Evolutionary conservation across 2,329 filamentous ascomycete species (phyloP).

Genomic region (Xylariales sp.): DNA sequence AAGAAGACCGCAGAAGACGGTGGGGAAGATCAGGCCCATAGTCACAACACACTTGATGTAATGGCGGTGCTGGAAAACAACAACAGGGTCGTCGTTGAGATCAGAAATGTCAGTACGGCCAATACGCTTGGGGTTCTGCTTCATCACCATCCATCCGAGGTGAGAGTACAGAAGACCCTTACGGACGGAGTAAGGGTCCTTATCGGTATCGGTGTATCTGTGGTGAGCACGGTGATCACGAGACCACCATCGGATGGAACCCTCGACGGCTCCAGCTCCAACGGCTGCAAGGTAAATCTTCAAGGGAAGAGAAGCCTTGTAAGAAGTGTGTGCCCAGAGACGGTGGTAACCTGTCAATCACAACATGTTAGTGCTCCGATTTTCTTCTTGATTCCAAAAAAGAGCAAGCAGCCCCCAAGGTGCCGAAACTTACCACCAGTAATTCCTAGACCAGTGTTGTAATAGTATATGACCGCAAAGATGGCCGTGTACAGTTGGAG

Average conservation of each 20-base stretch:
- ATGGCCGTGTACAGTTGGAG: constrained; percentile 23
- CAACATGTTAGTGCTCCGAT: constrained; percentile 5
- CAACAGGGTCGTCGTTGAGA: constrained; percentile 44
- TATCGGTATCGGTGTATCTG: constrained; percentile 47
- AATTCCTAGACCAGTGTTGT: constrained; percentile 29
- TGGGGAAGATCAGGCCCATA: constrained; percentile 43
- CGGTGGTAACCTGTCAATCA: constrained; percentile 28
- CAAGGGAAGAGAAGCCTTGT: constrained; percentile 36
- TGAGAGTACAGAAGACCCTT: constrained; percentile 47
- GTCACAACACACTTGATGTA: constrained; percentile 41
- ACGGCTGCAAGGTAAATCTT: constrained; percentile 42
- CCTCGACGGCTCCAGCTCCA: constrained; percentile 43
- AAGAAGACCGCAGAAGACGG: constrained; percentile 39
- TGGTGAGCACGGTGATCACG: constrained; percentile 46
- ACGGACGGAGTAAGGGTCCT: constrained; percentile 48
- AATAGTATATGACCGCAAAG: constrained; percentile 40
- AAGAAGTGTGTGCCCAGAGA: constrained; percentile 40
- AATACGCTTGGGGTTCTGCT: constrained; percentile 48
- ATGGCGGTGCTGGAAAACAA: constrained; percentile 44
- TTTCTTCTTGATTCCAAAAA: background rate
- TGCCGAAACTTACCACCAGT: constrained; percentile 25
- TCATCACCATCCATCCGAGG: constrained; percentile 49
- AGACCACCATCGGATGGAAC: constrained; percentile 46
- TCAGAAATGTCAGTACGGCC: constrained; percentile 47
- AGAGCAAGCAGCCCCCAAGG: no score